Evolutionary conservation across 768 basidiomycete genomes (phyloP).

Genomic region (Ephemerocybe angulata): DNA sequence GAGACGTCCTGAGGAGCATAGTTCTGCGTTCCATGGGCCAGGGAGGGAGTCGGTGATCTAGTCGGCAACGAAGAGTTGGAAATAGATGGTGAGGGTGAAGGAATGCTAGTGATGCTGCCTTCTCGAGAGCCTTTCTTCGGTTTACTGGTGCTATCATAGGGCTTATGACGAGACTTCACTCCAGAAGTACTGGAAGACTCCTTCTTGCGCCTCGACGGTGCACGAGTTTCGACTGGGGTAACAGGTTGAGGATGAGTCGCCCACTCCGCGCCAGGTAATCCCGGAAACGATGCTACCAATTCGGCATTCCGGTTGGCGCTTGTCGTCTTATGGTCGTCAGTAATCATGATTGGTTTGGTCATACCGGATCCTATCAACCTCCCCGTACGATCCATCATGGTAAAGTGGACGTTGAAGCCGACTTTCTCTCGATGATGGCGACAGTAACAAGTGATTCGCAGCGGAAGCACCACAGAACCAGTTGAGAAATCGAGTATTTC

Average conservation of each 20-base stretch:
- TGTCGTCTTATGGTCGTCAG: slow-evolving; percentile 95
- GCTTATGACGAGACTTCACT: slow-evolving; percentile 62
- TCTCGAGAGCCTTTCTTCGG: slow-evolving; percentile 46
- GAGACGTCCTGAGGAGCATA: slow-evolving; percentile 26
- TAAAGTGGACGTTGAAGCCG: slow-evolving; percentile 89
- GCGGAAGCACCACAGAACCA: slow-evolving; percentile 85
- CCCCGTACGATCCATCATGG: slow-evolving; percentile 76
- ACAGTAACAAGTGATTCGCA: slow-evolving; percentile 97
- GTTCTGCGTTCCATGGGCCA: slow-evolving; percentile 26
- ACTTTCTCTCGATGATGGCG: slow-evolving; percentile 97
- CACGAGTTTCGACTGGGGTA: slow-evolving; percentile 28
- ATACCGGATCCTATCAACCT: slow-evolving; percentile 76
- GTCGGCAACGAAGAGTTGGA: slow-evolving; percentile 44
- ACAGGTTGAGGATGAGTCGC: slow-evolving; percentile 18
- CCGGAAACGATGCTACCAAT: slow-evolving; percentile 28
- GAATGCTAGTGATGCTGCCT: slow-evolving; percentile 48
- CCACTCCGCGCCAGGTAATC: slow-evolving; percentile 48
- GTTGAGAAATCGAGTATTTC: slow-evolving; percentile 85
- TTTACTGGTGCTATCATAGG: slow-evolving; percentile 56
- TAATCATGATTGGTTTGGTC: slow-evolving; percentile 95
- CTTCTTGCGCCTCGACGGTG: slow-evolving; percentile 51
- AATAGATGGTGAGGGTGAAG: slow-evolving; percentile 39
- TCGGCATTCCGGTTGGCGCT: slow-evolving; percentile 31
- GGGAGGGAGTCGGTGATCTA: slow-evolving; percentile 44
- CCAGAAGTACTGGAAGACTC: slow-evolving; percentile 28